These are phyloP conservation scores for Iodosphaeria phyllophila DNA, from an alignment of 2,329 filamentous ascomycete genomes.

Conservation along the genomic window DNA sequence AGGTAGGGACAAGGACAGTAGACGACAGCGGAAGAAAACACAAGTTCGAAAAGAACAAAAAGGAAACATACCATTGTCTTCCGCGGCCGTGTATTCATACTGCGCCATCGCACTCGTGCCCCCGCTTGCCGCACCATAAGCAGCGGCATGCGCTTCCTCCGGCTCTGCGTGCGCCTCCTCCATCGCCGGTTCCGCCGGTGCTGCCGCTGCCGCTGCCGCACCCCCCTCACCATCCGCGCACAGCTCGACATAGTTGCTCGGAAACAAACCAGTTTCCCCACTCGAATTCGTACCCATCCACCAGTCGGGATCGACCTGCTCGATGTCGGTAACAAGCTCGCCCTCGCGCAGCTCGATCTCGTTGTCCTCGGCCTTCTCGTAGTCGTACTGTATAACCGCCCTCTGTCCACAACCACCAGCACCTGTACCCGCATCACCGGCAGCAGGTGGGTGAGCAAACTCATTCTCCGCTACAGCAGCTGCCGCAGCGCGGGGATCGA, in stretches of 20 bases:
- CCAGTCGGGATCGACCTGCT: constrained; percentile 97
- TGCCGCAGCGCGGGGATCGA: constrained; percentile 42
- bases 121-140: no score
- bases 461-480: constrained; percentile 30
- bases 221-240: constrained; percentile 39
- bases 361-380: constrained; percentile 94
- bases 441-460: constrained; percentile 17
- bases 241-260: constrained; percentile 90
- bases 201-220: constrained; percentile 10
- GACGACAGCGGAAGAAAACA: background rate
- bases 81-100: constrained; percentile 93
- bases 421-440: constrained; percentile 14
- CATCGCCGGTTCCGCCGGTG: constrained; percentile 15
- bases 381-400: constrained; percentile 80
- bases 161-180: constrained; percentile 17
- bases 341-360: constrained; percentile 84
- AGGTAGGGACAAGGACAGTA: background rate
- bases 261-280: constrained; percentile 82
- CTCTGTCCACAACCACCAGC: no score
- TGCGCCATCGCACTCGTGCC: constrained; percentile 68
- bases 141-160: constrained; percentile 17
- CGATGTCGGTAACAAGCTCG: constrained; percentile 75
- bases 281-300: constrained; percentile 84
- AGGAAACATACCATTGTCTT: constrained; percentile 58
- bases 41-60: background rate